These are phyloP conservation scores for Emmonsia crescens DNA, from an alignment of 2,329 filamentous ascomycete genomes.

Conservation along the genomic window DNA sequence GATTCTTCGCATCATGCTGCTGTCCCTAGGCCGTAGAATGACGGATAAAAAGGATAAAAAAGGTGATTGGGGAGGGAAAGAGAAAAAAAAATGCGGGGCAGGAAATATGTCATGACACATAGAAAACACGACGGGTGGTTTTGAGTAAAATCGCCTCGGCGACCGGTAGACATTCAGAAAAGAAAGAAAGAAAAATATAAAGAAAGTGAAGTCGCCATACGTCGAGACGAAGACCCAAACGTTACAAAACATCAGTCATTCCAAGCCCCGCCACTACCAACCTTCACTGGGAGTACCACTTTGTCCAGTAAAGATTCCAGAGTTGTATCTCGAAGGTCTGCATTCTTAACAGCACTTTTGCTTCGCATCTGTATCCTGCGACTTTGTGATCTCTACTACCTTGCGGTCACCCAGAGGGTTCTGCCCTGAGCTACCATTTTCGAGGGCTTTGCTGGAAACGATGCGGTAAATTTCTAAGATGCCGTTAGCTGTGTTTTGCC, in stretches of 20 bases:
- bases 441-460: conserved; percentile 93
- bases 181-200: conserved; percentile 12
- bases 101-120: conserved; percentile 4
- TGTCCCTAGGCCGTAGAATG: conserved; percentile 7
- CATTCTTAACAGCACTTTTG: conserved; percentile 32
- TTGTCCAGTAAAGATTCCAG: background rate
- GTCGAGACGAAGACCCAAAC: background rate
- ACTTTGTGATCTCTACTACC: conserved; percentile 73
- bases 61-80: background rate
- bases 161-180: background rate
- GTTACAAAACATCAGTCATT: background rate
- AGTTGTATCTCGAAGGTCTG: conserved; percentile 5
- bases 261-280: background rate
- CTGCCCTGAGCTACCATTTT: conserved; percentile 72
- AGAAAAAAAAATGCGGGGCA: background rate
- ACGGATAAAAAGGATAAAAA: conserved; percentile 11
- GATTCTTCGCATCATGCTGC: background rate
- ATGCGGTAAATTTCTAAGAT: conserved; percentile 92
- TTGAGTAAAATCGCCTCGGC: background rate
- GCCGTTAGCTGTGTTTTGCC: conserved; percentile 11
- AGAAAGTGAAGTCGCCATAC: conserved; percentile 7
- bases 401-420: conserved; percentile 69
- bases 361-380: conserved; percentile 69
- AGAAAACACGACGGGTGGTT: background rate
- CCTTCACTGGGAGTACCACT: background rate